Base-by-base conservation (phyloP, 768 basidiomycete genomes). In the Leccinum sublutescens region DNA sequence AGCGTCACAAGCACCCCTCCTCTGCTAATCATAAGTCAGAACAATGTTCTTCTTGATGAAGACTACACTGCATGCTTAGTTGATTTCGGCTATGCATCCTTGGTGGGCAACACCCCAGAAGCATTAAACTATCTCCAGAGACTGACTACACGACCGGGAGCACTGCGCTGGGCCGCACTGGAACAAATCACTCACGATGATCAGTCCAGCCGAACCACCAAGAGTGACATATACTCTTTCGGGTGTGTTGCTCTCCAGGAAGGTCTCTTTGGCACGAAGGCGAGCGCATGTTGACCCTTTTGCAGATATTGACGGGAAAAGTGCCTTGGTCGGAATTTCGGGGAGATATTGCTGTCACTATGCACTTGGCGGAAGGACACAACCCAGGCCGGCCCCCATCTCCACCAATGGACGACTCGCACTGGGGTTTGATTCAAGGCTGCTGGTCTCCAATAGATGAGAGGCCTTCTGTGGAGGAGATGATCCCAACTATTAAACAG, bases 211-310 rank as follows among this genome's bases (percentile, higher is more conserved):
- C 23, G 29, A 7, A 65, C 59, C 2, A 52, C 62, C 2, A 61
- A 51, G 60, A 61, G 56, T 12, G 64, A 65, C 10, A 45, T 65
- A 12, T 65, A 64, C 21, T 58, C 59, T 19, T 64, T 61, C 12
- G 64, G 63, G 12, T 77, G 77, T 57, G 70, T 80, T 15, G 29
- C 36, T 6, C 60, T 64, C 1, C 63, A 65, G 36, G 64, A 1
- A 77, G 36, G 58, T 45, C 12, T 45, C n/a, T 19, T 19, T n/a
- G 19, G 9, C 15, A 45, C 43, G 43, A 1, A 15, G 14, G 8
- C 23, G 3, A 21, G 21, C 17, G 5, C 6, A 9, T 36, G 21
- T 23, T 55, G 23, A 45, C 43, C 4, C 19, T 19, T 10, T 45
- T 45, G 19, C n/a, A 45, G 43, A 19, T 45, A 1, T 45, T 45